Conservation (phyloP, 805 yeast genomes). For the Starmerella asiatica region DNA sequence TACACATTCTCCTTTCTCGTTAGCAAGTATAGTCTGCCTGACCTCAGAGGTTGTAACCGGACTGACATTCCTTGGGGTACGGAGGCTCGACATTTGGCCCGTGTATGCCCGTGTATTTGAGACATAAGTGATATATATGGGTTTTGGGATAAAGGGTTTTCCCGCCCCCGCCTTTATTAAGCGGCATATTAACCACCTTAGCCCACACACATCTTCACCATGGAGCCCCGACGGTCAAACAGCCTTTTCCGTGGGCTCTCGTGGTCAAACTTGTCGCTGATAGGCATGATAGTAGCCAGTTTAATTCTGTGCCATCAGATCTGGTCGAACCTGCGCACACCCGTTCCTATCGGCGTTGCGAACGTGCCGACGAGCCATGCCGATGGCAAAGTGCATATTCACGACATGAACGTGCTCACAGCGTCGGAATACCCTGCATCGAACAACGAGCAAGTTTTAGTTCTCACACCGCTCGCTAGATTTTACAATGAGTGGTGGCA, state of each 20-base stretch:
- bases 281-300: conserved; percentile 7
- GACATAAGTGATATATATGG: no score
- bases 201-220: no score
- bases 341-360: conserved; percentile 18
- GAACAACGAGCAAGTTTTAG: conserved; percentile 69
- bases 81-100: no score
- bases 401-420: conserved; percentile 57
- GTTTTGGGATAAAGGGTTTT: no score
- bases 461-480: conserved; percentile 80
- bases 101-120: no score
- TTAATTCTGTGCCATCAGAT: conserved; percentile 11
- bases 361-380: conserved; percentile 20
- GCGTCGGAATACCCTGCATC: conserved; percentile 58
- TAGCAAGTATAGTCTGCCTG: no score
- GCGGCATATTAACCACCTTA: no score
- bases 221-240: conserved; percentile 16
- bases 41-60: no score
- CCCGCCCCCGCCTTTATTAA: no score
- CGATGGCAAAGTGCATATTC: conserved; percentile 20
- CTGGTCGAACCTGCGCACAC: conserved; percentile 12
- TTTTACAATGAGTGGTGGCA: conserved; percentile 83
- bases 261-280: conserved; percentile 24
- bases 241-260: conserved; percentile 7
- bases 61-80: no score
- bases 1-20: no score